Percentiles rank a stretch among this genome's conserved stretches.
Evolutionary conservation across 192 early-diverging fungal species (phyloP).

Genomic region (Phlyctochytrium bullatum): DNA sequence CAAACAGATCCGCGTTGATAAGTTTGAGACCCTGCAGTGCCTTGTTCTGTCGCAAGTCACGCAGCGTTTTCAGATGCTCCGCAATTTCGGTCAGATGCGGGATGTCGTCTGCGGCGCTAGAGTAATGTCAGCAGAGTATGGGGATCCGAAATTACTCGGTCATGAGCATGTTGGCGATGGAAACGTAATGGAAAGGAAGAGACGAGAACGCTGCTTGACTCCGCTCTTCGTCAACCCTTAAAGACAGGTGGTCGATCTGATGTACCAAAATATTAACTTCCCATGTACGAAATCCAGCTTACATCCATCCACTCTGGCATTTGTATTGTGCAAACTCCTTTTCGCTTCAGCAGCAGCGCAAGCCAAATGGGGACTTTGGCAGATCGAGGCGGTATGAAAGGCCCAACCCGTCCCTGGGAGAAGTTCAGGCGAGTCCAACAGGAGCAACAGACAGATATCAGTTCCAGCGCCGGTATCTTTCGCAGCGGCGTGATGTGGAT

Average conservation of each 20-base stretch:
- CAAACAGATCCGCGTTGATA: slow-evolving; percentile 15
- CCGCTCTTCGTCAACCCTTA: slow-evolving; percentile 68
- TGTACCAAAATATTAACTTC: neutral
- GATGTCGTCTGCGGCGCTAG: slow-evolving; percentile 81
- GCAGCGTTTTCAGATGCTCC: slow-evolving; percentile 77
- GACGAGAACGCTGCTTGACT: slow-evolving; percentile 54
- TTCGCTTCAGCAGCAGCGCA: slow-evolving; percentile 76
- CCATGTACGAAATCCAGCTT: slow-evolving; percentile 39
- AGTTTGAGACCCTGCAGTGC: slow-evolving; percentile 62
- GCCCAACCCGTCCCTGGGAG: slow-evolving; percentile 66
- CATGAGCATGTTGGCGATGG: slow-evolving; percentile 75
- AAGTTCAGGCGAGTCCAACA: slow-evolving; percentile 1
- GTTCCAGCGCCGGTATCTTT: slow-evolving; percentile 66
- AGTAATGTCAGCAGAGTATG: slow-evolving; percentile 2
- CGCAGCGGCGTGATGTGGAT: slow-evolving; percentile 75
- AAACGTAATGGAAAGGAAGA: slow-evolving; percentile 79
- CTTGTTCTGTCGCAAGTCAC: slow-evolving; percentile 81
- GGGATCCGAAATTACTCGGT: slow-evolving; percentile 50
- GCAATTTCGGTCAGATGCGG: slow-evolving; percentile 68
- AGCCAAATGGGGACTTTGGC: slow-evolving; percentile 85
- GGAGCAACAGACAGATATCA: slow-evolving; percentile 61
- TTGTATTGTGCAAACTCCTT: slow-evolving; percentile 76
- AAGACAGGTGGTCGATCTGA: slow-evolving; percentile 57
- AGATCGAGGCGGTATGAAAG: slow-evolving; percentile 77
- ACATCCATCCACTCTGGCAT: slow-evolving; percentile 79